Evolutionary conservation across 306 rosid species (phyloP).

Genomic region (Adenanthera pavonina): DNA sequence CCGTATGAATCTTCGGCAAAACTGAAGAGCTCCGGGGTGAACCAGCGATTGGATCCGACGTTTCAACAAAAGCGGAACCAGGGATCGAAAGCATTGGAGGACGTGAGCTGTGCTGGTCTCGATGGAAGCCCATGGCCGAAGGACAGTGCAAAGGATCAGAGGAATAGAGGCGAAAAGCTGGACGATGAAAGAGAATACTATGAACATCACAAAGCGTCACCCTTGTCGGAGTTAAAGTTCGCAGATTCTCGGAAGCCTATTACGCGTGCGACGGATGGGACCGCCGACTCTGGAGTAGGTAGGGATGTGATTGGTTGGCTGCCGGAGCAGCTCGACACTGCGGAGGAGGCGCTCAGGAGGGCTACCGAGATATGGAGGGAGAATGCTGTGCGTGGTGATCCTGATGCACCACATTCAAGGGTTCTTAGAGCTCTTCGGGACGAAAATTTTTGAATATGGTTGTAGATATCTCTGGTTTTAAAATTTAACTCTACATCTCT

Average conservation of each 20-base stretch:
- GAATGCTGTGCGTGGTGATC: constrained; percentile 74
- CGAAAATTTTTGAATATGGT: constrained; percentile 50
- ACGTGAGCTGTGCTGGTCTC: constrained; percentile 61
- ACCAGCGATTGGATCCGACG: constrained; percentile 51
- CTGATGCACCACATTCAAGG: constrained; percentile 70
- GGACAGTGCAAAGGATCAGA: background rate
- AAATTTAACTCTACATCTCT: background rate
- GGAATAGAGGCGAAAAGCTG: constrained; percentile 9
- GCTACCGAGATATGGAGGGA: constrained; percentile 68
- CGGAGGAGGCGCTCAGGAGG: constrained; percentile 72
- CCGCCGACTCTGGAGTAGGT: constrained; percentile 41
- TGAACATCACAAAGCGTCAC: constrained; percentile 73
- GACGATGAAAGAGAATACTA: constrained; percentile 55
- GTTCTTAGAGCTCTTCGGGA: constrained; percentile 75
- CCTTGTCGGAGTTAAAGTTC: constrained; percentile 71
- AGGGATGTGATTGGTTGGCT: constrained; percentile 60
- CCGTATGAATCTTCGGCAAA: constrained; percentile 48
- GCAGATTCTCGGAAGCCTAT: constrained; percentile 73
- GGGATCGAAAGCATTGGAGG: constrained; percentile 29
- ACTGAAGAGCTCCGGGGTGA: constrained; percentile 57
- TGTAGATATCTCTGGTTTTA: background rate
- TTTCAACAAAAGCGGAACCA: constrained; percentile 58
- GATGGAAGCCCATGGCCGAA: constrained; percentile 68
- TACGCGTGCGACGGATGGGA: constrained; percentile 50
- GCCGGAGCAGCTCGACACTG: constrained; percentile 86